Base-by-base conservation (phyloP, 1,284 basidiomycete genomes). In the Ustilago trichophora region DNA sequence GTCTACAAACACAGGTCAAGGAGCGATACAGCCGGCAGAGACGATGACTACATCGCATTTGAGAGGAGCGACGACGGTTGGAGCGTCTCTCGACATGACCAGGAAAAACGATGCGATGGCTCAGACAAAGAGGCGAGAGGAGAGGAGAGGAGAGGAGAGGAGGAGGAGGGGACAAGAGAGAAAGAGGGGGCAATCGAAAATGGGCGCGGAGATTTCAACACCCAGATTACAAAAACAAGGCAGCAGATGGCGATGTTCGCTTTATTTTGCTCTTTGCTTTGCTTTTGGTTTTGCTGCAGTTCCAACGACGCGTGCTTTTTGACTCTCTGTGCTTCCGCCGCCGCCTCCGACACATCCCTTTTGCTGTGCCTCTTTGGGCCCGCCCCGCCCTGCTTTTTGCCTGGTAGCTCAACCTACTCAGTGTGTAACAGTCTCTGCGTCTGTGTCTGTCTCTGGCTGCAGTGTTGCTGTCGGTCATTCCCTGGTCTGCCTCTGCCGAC, bases 171-270 rank as follows among this genome's bases (percentile, higher is more conserved):
- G 27, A 29, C 8, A 29, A 8, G 27, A 29, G 27, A 7, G 27
- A 29, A 29, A 7, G 27, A 29, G 27, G 27, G 27, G 13, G 27
- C 27, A 29, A 29, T 7, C 8, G 8, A 29, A 29, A 29, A 7
- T 13, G 13, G 27, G 27, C 27, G 8, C 27, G 27, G 44, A 46
- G 29, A 21, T 35, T 29, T 33, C 25, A n/a, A n/a, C 19, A 48
- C 35, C 34, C 45, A 48, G 35, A 24, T 34, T 10, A 21, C 21
- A 11, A 33, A 10, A 13, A 50, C 21, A 24, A 41, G 48, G 48
- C 48, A 50, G 48, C 48, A 50, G 12, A 50, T n/a, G 31, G 48
- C 48, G 32, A 34, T 9, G 42, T 33, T 29, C 8, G 27, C 27
- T 8, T 13, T 29, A 29, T 29, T 29, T 29, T 29, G 27, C n/a